Conservation (phyloP, 768 basidiomycete species). For the Kwoniella sp. region DNA sequence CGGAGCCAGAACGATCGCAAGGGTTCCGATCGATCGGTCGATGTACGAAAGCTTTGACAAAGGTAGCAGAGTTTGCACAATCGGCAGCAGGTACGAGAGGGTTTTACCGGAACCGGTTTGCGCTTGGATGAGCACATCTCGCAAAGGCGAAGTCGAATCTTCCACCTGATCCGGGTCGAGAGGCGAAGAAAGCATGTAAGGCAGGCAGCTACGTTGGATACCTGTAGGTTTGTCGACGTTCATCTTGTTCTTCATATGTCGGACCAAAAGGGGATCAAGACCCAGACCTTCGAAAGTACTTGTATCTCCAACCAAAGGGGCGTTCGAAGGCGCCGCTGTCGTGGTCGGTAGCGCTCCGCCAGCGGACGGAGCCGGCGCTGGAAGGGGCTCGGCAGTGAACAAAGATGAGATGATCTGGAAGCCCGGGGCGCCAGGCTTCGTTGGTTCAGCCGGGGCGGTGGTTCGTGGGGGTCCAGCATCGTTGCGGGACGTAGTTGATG, state of each 20-base stretch:
- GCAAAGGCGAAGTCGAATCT: slow-evolving; percentile 46
- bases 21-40: slow-evolving; percentile 87
- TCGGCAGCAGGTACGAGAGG: slow-evolving; percentile 84
- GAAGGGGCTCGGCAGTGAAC: slow-evolving; percentile 71
- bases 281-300: slow-evolving; percentile 79
- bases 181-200: slow-evolving; percentile 57
- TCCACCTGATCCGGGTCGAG: slow-evolving; percentile 36
- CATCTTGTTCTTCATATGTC: slow-evolving; percentile 77
- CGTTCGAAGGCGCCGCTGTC: slow-evolving; percentile 48
- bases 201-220: slow-evolving; percentile 71
- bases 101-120: slow-evolving; percentile 98
- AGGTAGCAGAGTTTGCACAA: slow-evolving; percentile 88
- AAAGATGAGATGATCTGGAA: slow-evolving; percentile 86
- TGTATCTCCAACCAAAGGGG: slow-evolving; percentile 50
- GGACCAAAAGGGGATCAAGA: slow-evolving; percentile 70
- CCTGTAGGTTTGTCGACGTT: slow-evolving; percentile 78
- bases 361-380: slow-evolving; percentile 5
- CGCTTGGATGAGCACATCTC: slow-evolving; percentile 89
- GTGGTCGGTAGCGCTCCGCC: too few species aligned
- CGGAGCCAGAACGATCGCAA: slow-evolving; percentile 89
- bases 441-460: slow-evolving; percentile 1
- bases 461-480: slow-evolving; percentile 9
- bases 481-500: neutral
- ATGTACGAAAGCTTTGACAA: slow-evolving; percentile 86
- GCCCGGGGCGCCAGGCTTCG: slow-evolving; percentile 37